Percentiles rank a stretch among this genome's conserved stretches.
Evolutionary conservation across 2,329 filamentous ascomycete species (phyloP).

Genomic region (Ophiostoma triangulosporum): DNA sequence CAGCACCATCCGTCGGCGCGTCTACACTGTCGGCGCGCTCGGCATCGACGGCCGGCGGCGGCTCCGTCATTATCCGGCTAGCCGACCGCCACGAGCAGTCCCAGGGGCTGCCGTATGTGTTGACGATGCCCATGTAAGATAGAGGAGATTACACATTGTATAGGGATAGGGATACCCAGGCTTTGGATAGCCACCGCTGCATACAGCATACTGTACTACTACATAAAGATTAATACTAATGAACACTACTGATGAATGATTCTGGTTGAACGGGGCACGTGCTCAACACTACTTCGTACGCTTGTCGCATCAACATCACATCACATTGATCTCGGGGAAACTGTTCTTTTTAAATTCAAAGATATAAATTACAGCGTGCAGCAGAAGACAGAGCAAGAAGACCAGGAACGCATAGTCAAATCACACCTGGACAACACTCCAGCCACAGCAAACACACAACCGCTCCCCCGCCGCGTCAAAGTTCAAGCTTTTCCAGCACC

Average conservation of each 20-base stretch:
- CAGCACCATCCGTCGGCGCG: not conserved
- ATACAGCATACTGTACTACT: not conserved
- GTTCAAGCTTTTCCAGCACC: constrained; percentile 3
- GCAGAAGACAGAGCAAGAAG: constrained; percentile 1
- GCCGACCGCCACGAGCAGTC: constrained; percentile 24
- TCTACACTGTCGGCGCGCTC: not conserved
- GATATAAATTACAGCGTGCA: constrained; percentile 41
- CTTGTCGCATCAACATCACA: too few relatives aligned
- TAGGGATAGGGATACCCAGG: too few relatives aligned
- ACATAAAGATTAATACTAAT: not conserved
- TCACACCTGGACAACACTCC: not conserved
- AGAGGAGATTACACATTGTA: not conserved
- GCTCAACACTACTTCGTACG: not conserved
- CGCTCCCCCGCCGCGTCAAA: constrained; percentile 3
- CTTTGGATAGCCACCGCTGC: not conserved
- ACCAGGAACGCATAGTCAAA: not conserved
- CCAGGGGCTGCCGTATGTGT: constrained; percentile 24
- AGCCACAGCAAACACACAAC: constrained; percentile 5
- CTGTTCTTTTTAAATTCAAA: constrained; percentile 32
- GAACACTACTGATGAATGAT: not conserved
- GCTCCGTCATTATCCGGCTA: constrained; percentile 34
- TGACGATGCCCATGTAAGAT: constrained; percentile 11
- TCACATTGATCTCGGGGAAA: constrained; percentile 24
- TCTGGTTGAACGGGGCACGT: too few relatives aligned
- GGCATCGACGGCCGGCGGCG: constrained; percentile 12